Evolutionary conservation across 768 basidiomycete species (phyloP).

Genomic region (Tylopilus cervinicoccineus): DNA sequence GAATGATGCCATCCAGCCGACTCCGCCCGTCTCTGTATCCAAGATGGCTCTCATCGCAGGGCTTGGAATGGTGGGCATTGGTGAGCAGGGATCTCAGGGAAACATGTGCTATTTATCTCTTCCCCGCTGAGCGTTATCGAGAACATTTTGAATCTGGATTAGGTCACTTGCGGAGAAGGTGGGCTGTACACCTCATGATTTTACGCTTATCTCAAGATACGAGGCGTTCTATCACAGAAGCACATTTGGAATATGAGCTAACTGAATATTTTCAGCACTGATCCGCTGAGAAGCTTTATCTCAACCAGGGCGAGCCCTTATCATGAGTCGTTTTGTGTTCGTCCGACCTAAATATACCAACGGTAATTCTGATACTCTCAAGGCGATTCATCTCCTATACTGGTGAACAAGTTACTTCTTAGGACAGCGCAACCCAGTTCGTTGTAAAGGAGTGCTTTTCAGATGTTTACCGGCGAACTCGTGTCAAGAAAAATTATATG

Average conservation of each 20-base stretch:
- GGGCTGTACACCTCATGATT: constrained; percentile 4
- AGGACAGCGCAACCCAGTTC: constrained; percentile 38
- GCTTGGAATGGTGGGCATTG: constrained; percentile 11
- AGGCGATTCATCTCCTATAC: constrained; percentile 51
- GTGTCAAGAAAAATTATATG: constrained; percentile 43
- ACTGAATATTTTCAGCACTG: constrained; percentile 64
- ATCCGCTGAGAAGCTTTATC: constrained; percentile 53
- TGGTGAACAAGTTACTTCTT: constrained; percentile 42
- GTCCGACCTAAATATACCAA: constrained; percentile 15
- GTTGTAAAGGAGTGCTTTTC: too few species aligned
- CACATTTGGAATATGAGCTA: constrained; percentile 51
- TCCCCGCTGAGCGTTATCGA: constrained; percentile 51
- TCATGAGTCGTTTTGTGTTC: background rate
- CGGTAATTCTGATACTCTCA: constrained; percentile 55
- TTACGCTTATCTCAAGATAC: constrained; percentile 24
- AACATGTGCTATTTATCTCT: background rate
- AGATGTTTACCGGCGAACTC: too few species aligned
- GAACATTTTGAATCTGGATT: constrained; percentile 58
- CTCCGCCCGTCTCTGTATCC: background rate
- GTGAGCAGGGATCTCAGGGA: background rate
- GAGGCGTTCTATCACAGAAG: constrained; percentile 26
- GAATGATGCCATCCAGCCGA: background rate
- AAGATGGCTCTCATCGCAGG: constrained; percentile 7
- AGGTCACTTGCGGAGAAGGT: constrained; percentile 60
- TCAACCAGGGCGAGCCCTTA: constrained; percentile 40